Evolutionary conservation across 225 moss, liverwort and hornwort genomes (phyloP), one percentile per base, ranked within the genome.

Genomic region (Marchantia polymorpha): DNA sequence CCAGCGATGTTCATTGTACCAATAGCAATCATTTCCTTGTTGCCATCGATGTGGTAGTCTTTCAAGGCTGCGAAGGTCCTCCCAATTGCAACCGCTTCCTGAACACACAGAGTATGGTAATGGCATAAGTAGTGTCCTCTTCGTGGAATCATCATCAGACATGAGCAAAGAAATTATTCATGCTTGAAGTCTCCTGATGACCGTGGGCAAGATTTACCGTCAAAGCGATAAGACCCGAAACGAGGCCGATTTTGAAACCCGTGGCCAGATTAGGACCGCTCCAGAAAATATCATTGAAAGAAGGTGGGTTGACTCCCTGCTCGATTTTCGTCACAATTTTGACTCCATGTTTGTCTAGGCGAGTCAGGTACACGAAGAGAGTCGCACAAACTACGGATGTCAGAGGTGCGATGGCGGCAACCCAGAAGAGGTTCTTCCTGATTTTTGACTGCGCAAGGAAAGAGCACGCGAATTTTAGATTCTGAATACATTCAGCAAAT

Each of bases 11-110:
- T 97, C 97, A 93, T 93, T 51, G 85, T 0, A 0, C 97, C 97
- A 29, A 94, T 89, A 19, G 97, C 82, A 60, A 93, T 77, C 91
- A 97, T 90, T 74, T 97, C 97, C 83, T 97, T 82, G 77, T 97
- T 97, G 3, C 97, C 97, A 80, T 94, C 94, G 14, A 97, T 87
- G 55, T 80, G 92, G 74, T 97, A 97, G 59, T 91, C 93, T 47
- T 87, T 88, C 3, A 97, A 76, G 0, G 91, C 82, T 23, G 93
- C 92, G 64, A 97, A 97, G 7, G 75, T 79, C 64, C 97, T 87
- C 30, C 88, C 97, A 11, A 97, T 97, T 4, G 97, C 93, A 25
- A 97, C 84, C 27, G 92, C 94, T 77, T 97, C 97, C 22, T 60
- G 10, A 9, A 4, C 5, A 52, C 26, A 31, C 26, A 71, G 15